Base-by-base conservation (phyloP, 2,329 filamentous ascomycete species). In the Amylocarpus encephaloides region DNA sequence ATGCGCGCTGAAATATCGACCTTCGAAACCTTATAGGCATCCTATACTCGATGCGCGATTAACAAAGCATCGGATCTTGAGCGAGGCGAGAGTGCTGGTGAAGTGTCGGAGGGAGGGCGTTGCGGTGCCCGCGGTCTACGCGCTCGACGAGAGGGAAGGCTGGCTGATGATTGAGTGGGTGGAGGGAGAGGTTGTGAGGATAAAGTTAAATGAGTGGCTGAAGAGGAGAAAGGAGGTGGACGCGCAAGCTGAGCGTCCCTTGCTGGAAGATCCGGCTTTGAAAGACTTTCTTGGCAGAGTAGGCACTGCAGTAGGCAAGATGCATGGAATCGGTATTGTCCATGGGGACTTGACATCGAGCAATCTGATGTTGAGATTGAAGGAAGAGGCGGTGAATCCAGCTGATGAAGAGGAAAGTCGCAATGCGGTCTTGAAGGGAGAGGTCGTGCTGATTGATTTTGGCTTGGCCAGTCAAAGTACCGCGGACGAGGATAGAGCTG, bases 321-420 rank as follows among this genome's bases (percentile, higher is more conserved):
- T 98, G 73, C 93, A 98, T 73, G 78, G 77, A 48, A 77, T 82
- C n/a, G 92, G 92, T 13, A 80, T 97, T 49, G 83, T 95, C 52
- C 93, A 98, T 71, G 93, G 93, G 36, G 93, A 98, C 71, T 70
- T 98, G 71, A 98, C 93, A 53, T 98, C 91, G 56, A 96, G 91
- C 71, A 98, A 98, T 70, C 77, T 98, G 72, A 96, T 98, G 85
- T 66, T 97, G 59, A 68, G 80, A 36, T 56, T 59, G 12, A 45
- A 32, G 50, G 51, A 10, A 36, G 58, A 32, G n/a, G 43, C 10
- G 47, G 53, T 51, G 19, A 50, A 56, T 46, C 55, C 52, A 12
- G 52, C 49, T 13, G 54, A 44, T 30, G 61, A 57, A 11, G 57
- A 59, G 26, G 48, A 56, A n/a, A 58, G 56, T 10, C 59, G 55